Conservation (phyloP, 495 filamentous ascomycete species). For the Aspergillus heteromorphus region DNA sequence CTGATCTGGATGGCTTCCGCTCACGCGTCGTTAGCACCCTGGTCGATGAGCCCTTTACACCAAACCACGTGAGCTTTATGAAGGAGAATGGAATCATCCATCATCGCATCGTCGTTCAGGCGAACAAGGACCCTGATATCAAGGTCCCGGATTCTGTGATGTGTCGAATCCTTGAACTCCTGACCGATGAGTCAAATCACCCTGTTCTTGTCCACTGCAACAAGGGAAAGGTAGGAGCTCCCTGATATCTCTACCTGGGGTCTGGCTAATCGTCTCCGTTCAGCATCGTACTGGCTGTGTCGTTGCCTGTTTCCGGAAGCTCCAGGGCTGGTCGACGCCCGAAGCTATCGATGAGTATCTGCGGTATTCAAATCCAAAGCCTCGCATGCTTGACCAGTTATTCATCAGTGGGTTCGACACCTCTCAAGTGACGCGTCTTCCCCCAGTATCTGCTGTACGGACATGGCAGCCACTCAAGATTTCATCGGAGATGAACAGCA, state of each 20-base stretch:
- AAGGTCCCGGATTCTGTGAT: slow-evolving; percentile 55
- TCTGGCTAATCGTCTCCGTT: not conserved
- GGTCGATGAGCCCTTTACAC: slow-evolving; percentile 59
- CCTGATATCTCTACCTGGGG: not conserved
- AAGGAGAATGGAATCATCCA: slow-evolving; percentile 58
- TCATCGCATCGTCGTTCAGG: slow-evolving; percentile 61
- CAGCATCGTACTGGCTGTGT: slow-evolving; percentile 83
- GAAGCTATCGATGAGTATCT: slow-evolving; percentile 63
- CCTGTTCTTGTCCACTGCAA: slow-evolving; percentile 84
- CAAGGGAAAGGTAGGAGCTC: slow-evolving; percentile 64
- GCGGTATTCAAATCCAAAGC: slow-evolving; percentile 60
- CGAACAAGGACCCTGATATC: slow-evolving; percentile 61
- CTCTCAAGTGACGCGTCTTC: slow-evolving; percentile 9
- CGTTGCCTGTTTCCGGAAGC: slow-evolving; percentile 63
- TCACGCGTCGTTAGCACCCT: slow-evolving; percentile 53
- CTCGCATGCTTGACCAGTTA: slow-evolving; percentile 44
- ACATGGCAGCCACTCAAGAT: slow-evolving; percentile 11
- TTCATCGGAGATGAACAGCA: not conserved
- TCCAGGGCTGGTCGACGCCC: slow-evolving; percentile 52
- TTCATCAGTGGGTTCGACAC: slow-evolving; percentile 48
- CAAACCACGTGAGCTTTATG: slow-evolving; percentile 57
- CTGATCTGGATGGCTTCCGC: not conserved
- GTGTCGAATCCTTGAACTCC: slow-evolving; percentile 54
- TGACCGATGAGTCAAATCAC: slow-evolving; percentile 62
- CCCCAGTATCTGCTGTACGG: slow-evolving; percentile 10